These are phyloP conservation scores for Oxyria digyna DNA, from an alignment of 148 eudicot species.

Conservation along the genomic window DNA sequence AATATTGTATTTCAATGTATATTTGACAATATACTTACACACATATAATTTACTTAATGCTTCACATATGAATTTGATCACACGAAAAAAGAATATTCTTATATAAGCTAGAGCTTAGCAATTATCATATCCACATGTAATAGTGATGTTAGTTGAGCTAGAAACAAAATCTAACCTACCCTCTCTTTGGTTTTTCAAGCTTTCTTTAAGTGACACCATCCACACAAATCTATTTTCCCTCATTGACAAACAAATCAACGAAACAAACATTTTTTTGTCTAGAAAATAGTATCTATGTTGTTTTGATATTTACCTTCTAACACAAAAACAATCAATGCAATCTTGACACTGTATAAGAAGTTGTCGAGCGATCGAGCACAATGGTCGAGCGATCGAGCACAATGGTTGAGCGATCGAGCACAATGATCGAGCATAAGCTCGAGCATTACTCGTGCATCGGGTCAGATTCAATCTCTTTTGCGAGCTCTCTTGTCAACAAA, in stretches of 20 bases:
- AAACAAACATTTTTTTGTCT: not conserved
- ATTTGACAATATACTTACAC: not conserved
- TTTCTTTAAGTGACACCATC: not conserved
- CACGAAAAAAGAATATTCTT: not conserved
- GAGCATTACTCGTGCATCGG: slow-evolving; percentile 28
- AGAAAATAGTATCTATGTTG: not conserved
- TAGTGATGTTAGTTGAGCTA: not conserved
- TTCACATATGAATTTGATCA: not conserved
- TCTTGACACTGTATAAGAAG: too few species aligned
- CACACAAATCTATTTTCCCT: not conserved
- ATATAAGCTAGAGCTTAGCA: slow-evolving; percentile 11
- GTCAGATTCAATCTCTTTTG: slow-evolving; percentile 74
- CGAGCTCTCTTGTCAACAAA: slow-evolving; percentile 66
- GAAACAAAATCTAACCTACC: not conserved
- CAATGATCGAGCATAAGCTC: too few species aligned
- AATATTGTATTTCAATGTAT: too few species aligned
- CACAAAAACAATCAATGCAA: too few species aligned
- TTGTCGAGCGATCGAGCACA: too few species aligned
- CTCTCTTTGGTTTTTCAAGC: not conserved
- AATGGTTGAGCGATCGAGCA: too few species aligned
- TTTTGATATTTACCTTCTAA: too few species aligned
- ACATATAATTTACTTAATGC: not conserved
- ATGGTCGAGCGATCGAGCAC: too few species aligned
- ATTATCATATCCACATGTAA: not conserved
- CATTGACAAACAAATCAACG: not conserved